Conservation (phyloP, 495 filamentous ascomycete genomes). For the Penicillium mononematosum region DNA sequence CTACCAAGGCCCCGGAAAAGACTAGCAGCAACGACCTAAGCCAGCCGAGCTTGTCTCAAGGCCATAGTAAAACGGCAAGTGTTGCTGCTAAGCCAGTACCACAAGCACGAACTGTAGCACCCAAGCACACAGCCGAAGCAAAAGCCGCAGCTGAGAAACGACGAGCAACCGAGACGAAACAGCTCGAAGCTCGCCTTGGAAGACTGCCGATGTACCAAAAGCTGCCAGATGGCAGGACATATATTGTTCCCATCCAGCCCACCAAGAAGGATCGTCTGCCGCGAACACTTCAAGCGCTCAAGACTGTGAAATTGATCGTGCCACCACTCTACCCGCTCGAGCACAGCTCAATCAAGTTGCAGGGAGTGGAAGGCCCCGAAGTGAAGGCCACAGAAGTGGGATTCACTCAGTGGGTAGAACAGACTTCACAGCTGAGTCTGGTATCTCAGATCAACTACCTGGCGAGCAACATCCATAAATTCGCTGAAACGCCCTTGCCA, state of each 20-base stretch:
- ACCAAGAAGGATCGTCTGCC: constrained; percentile 62
- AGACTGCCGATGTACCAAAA: constrained; percentile 66
- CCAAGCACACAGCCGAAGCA: constrained; percentile 54
- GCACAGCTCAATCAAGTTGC: constrained; percentile 62
- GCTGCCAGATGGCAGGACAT: constrained; percentile 62
- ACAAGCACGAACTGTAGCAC: constrained; percentile 33
- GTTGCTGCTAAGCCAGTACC: neutral
- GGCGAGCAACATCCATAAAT: constrained; percentile 66
- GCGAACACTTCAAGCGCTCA: constrained; percentile 57
- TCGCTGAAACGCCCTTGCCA: constrained; percentile 55
- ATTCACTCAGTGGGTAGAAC: constrained; percentile 58
- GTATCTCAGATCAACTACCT: constrained; percentile 78
- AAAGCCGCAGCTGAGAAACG: constrained; percentile 60
- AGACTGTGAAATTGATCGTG: constrained; percentile 66
- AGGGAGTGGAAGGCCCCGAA: constrained; percentile 59
- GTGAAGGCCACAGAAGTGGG: constrained; percentile 61
- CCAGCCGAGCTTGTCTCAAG: constrained; percentile 11
- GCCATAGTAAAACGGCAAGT: neutral
- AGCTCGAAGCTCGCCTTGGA: constrained; percentile 78
- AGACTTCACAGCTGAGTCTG: constrained; percentile 60
- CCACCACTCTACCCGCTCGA: constrained; percentile 74
- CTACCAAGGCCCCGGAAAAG: constrained; percentile 46
- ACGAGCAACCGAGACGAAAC: constrained; percentile 64
- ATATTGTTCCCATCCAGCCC: constrained; percentile 71
- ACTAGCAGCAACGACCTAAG: too few relatives aligned